Base-by-base conservation (phyloP, 495 filamentous ascomycete species). In the Jackrogersella minutella region DNA sequence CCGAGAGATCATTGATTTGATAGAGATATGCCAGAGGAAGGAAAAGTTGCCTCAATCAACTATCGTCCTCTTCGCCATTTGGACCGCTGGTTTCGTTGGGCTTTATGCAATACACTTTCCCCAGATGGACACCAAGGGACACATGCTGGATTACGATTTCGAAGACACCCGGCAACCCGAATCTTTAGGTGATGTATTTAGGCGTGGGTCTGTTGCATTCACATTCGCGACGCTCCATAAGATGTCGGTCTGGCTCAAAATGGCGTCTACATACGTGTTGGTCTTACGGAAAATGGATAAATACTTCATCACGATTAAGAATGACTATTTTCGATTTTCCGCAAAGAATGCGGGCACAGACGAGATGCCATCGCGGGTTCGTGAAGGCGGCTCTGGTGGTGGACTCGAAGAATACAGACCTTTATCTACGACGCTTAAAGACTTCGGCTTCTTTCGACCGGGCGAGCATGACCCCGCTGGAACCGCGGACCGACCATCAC, bases 41-140 rank as follows among this genome's bases (percentile, higher is more conserved):
- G 87, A 90, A 43, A 90, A 90, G 69, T 80, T 93, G 6, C 88
- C 91, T 11, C 90, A 95, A 79, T 95, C 91, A 26, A 89, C 92
- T 0, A 84, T 93, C 37, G 85, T 93, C 10, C 87, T 90, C 4
- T 94, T 93, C 70, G 90, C 92, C 5, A 86, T 93, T 58, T 95
- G 91, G 81, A 90, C 90, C 60, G 90, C 90, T n/a, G 86, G 86
- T 0, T 91, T 93, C 63, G 77, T 82, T 2, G 87, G 85, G 34
- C 78, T 94, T 8, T 96, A 96, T 71, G 86, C 85, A 8, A 80
- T 81, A 22, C 85, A 89, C 70, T 96, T 94, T 73, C 86, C 89
- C 0, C 87, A 89, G 62, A 93, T 95, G 89, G 92, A 96, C 66
- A 80, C 80, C 0, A 82, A 87, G 17, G 82, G 84, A 13, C 84